Percentiles rank a stretch among this genome's conserved stretches.
These are phyloP conservation scores for Calocybe gangraenosa DNA, from an alignment of 768 basidiomycete genomes.

Conservation along the genomic window DNA sequence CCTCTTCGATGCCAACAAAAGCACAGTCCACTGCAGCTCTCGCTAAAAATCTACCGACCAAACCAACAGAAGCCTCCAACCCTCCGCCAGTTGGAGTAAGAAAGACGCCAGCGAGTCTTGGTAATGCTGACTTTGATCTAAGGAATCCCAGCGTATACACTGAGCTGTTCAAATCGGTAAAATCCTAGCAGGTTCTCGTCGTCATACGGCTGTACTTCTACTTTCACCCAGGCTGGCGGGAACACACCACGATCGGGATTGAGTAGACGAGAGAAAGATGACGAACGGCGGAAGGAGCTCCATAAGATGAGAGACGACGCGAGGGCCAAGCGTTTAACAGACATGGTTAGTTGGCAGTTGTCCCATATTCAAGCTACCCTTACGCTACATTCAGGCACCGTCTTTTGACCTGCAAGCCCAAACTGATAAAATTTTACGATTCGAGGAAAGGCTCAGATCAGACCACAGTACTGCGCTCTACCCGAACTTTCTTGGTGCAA, in stretches of 20 bases:
- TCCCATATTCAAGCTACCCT: neutral
- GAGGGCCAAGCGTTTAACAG: slow-evolving; percentile 47
- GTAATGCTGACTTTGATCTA: slow-evolving; percentile 58
- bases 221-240: slow-evolving; percentile 33
- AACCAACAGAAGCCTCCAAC: slow-evolving; percentile 23
- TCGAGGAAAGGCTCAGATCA: slow-evolving; percentile 51
- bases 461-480: slow-evolving; percentile 53
- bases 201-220: neutral
- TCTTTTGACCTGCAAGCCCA: slow-evolving; percentile 57
- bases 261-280: slow-evolving; percentile 50
- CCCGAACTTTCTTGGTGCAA: slow-evolving; percentile 57
- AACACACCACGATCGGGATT: slow-evolving; percentile 40
- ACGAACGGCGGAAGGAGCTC: slow-evolving; percentile 65
- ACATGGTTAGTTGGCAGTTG: slow-evolving; percentile 40
- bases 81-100: slow-evolving; percentile 20
- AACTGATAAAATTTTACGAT: slow-evolving; percentile 55
- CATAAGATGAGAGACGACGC: slow-evolving; percentile 70
- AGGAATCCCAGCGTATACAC: slow-evolving; percentile 61
- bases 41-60: slow-evolving; percentile 24
- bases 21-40: slow-evolving; percentile 23
- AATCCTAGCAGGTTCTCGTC: slow-evolving; percentile 12
- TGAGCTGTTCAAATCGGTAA: slow-evolving; percentile 55
- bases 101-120: slow-evolving; percentile 39
- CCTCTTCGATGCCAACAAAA: slow-evolving; percentile 19
- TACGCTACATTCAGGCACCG: slow-evolving; percentile 29